Percentiles rank a stretch among this genome's conserved stretches.
Evolutionary conservation across 2,329 filamentous ascomycete genomes (phyloP).

Genomic region (Plectosphaerella sp.): DNA sequence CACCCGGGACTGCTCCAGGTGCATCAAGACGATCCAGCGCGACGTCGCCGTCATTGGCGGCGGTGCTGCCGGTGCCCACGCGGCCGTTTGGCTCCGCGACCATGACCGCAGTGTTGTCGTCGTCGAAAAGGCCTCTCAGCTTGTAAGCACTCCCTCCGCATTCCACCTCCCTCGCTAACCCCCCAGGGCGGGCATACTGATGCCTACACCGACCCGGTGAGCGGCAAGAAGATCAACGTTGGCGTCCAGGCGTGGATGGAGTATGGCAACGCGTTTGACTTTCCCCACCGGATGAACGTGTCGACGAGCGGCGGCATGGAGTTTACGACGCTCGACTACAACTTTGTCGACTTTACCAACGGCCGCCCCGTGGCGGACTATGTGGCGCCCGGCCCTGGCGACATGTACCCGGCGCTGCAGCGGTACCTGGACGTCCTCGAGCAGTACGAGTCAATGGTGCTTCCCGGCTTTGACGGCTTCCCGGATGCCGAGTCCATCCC

Average conservation of each 20-base stretch:
- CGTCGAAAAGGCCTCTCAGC: constrained; percentile 27
- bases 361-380: constrained; percentile 24
- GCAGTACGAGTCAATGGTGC: constrained; percentile 24
- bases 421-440: constrained; percentile 21
- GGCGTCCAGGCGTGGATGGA: constrained; percentile 19
- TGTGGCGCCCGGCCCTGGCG: constrained; percentile 14
- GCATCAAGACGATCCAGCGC: constrained; percentile 8
- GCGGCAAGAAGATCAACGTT: constrained; percentile 14
- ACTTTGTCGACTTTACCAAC: constrained; percentile 29
- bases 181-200: constrained; percentile 25
- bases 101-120: constrained; percentile 29
- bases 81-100: constrained; percentile 32
- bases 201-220: constrained; percentile 20
- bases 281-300: constrained; percentile 24
- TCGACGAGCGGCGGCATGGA: constrained; percentile 21
- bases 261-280: constrained; percentile 26
- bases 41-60: constrained; percentile 34
- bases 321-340: constrained; percentile 8
- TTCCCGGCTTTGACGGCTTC: constrained; percentile 32
- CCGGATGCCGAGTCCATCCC: constrained; percentile 36
- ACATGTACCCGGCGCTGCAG: constrained; percentile 18
- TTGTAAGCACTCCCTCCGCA: constrained; percentile 16
- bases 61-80: constrained; percentile 33
- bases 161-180: background rate
- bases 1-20: constrained; percentile 3